These are phyloP conservation scores for Pseudogymnoascus sp. DNA, from an alignment of 2,329 filamentous ascomycete species.

Conservation along the genomic window DNA sequence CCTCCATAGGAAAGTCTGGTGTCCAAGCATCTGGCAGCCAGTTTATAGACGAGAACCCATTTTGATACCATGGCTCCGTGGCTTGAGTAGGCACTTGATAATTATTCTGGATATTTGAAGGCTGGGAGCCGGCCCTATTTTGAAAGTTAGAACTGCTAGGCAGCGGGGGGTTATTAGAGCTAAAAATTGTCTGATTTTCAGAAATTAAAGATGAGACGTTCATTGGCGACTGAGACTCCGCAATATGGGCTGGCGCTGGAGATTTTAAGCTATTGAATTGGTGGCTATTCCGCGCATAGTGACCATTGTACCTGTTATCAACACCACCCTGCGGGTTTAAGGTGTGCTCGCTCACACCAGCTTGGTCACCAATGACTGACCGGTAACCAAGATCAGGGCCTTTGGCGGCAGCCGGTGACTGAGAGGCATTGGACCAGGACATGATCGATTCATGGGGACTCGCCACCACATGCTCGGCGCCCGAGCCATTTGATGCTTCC, in stretches of 20 bases:
- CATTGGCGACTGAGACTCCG: constrained; percentile 9
- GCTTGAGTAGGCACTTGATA: not conserved
- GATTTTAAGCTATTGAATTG: not conserved
- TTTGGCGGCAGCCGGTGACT: not conserved
- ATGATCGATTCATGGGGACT: constrained; percentile 12
- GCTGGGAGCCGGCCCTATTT: not conserved
- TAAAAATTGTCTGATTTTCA: not conserved
- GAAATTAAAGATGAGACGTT: not conserved
- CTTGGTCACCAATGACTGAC: not conserved
- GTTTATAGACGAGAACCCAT: constrained; percentile 20
- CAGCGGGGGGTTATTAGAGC: not conserved
- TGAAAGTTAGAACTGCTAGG: not conserved
- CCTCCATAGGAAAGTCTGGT: constrained; percentile 15
- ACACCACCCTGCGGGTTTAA: not conserved
- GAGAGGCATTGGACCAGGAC: constrained; percentile 9
- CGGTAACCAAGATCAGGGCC: not conserved
- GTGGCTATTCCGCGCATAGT: not conserved
- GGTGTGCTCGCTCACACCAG: not conserved
- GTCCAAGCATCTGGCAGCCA: constrained; percentile 22
- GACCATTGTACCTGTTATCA: not conserved
- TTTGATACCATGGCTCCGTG: constrained; percentile 15
- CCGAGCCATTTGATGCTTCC: not conserved
- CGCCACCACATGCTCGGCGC: not conserved
- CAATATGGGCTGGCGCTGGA: not conserved
- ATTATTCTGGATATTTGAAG: not conserved